A percentile compares a stretch with the other conserved stretches of the same genome.
These are phyloP conservation scores for Paecilomyces dactylethromorphus DNA, from an alignment of 2,329 filamentous ascomycete species.

Conservation along the genomic window DNA sequence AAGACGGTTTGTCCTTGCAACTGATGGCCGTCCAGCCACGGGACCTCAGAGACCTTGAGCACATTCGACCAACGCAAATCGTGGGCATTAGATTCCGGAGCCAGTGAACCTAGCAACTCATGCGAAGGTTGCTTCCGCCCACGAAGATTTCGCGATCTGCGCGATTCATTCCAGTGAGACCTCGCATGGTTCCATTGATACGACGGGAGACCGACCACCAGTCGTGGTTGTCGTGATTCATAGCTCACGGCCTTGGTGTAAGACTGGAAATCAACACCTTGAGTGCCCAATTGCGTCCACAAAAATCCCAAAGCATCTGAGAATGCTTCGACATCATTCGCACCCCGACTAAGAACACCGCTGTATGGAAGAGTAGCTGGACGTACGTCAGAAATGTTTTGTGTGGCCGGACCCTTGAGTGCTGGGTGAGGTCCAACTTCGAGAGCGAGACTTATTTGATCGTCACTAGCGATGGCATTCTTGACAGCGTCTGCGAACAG, in stretches of 20 bases:
- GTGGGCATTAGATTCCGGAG: constrained; percentile 12
- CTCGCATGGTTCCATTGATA: constrained; percentile 15
- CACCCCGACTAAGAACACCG: too few species aligned
- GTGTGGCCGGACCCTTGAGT: constrained; percentile 16
- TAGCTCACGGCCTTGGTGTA: too few species aligned
- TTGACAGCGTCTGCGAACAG: constrained; percentile 23
- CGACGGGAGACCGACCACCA: constrained; percentile 4
- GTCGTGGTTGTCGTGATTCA: too few species aligned
- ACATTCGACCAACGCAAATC: constrained; percentile 25
- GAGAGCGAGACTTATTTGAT: constrained; percentile 7
- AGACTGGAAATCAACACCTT: too few species aligned
- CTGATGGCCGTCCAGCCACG: constrained; percentile 28
- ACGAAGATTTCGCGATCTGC: constrained; percentile 2
- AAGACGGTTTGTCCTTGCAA: constrained; percentile 25
- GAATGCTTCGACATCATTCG: too few species aligned
- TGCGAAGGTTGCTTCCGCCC: not conserved
- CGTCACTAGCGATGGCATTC: constrained; percentile 2
- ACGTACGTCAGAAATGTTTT: too few species aligned
- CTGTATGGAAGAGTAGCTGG: too few species aligned
- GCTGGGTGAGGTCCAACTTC: constrained; percentile 29
- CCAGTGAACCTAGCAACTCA: constrained; percentile 6
- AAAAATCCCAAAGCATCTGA: too few species aligned
- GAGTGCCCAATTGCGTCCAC: too few species aligned
- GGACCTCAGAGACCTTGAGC: constrained; percentile 20
- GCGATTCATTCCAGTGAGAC: constrained; percentile 12